These are phyloP conservation scores for Podaxis pistillaris DNA, from an alignment of 768 basidiomycete genomes.

Conservation along the genomic window DNA sequence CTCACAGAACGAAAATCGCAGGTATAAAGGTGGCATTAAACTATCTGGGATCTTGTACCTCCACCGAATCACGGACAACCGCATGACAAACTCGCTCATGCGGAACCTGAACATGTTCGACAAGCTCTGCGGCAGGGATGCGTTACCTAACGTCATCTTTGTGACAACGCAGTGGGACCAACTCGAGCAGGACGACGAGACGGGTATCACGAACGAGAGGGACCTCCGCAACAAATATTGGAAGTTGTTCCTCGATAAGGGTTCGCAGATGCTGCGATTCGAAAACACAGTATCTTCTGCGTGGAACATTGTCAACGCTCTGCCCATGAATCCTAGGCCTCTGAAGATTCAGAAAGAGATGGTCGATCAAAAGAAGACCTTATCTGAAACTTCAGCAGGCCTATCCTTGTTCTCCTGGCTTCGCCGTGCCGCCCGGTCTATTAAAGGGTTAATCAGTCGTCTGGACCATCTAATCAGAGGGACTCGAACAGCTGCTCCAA, in stretches of 20 bases:
- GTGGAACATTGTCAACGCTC: conserved; percentile 12
- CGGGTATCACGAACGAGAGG: not conserved
- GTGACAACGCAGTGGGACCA: conserved; percentile 16
- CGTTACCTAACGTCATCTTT: not conserved
- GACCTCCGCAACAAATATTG: conserved; percentile 5
- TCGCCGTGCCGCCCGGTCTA: not conserved
- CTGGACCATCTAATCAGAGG: not conserved
- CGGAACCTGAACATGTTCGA: conserved; percentile 11
- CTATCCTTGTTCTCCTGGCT: conserved; percentile 10
- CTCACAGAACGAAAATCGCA: not conserved
- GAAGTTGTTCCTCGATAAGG: not conserved
- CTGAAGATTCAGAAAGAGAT: conserved; percentile 18
- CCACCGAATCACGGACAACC: conserved; percentile 11
- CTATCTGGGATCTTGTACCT: conserved; percentile 14
- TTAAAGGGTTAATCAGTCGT: not conserved
- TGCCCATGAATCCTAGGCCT: not conserved
- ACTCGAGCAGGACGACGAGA: not conserved
- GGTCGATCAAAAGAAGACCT: conserved; percentile 14
- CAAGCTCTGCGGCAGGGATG: conserved; percentile 11
- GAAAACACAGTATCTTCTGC: conserved; percentile 7
- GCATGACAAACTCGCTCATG: not conserved
- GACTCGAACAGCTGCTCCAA: no score
- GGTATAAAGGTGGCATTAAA: conserved; percentile 8
- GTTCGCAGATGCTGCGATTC: conserved; percentile 6
- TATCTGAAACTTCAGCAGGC: conserved; percentile 15